Evolutionary conservation across 495 filamentous ascomycete genomes (phyloP).

Genomic region (Barbatosphaeria neglecta): DNA sequence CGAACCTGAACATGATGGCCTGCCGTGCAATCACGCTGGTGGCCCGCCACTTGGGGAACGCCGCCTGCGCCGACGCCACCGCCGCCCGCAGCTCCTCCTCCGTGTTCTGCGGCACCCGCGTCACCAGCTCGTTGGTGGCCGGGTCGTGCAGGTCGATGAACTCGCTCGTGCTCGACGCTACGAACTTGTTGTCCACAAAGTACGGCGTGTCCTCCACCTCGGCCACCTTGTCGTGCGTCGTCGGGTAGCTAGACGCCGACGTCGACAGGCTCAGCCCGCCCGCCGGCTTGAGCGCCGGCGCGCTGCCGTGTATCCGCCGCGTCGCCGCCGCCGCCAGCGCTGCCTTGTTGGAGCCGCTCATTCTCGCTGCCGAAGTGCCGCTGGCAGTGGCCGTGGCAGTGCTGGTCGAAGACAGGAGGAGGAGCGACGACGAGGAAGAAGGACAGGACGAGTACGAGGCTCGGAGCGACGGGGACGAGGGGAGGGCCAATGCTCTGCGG

Average conservation of each 20-base stretch:
- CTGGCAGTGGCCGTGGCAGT: too few relatives aligned
- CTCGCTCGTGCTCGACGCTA: slow-evolving; percentile 56
- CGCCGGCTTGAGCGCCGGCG: slow-evolving; percentile 41
- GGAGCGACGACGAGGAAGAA: slow-evolving; percentile 8
- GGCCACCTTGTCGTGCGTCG: slow-evolving; percentile 67
- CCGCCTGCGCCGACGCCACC: slow-evolving; percentile 76
- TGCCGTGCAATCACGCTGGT: slow-evolving; percentile 78
- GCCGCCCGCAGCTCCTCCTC: slow-evolving; percentile 80
- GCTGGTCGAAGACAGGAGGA: slow-evolving; percentile 7
- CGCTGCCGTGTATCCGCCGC: slow-evolving; percentile 47
- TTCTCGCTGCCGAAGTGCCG: too few relatives aligned
- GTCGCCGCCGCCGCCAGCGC: slow-evolving; percentile 17
- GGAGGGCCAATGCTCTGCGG: slow-evolving; percentile 9
- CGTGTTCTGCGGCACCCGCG: slow-evolving; percentile 92
- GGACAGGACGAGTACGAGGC: slow-evolving; percentile 2
- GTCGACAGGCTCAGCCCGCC: slow-evolving; percentile 44
- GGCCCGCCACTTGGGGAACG: slow-evolving; percentile 77
- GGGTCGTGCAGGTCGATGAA: slow-evolving; percentile 95
- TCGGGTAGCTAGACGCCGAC: slow-evolving; percentile 62
- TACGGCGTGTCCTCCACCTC: slow-evolving; percentile 71
- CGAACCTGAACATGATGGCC: slow-evolving; percentile 97
- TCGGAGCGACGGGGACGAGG: slow-evolving; percentile 2
- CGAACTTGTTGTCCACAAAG: slow-evolving; percentile 87
- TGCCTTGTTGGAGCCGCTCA: slow-evolving; percentile 21
- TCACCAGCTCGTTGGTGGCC: slow-evolving; percentile 95